Conservation (phyloP, 2,329 filamentous ascomycete species). For the Monilinia aucupariae region DNA sequence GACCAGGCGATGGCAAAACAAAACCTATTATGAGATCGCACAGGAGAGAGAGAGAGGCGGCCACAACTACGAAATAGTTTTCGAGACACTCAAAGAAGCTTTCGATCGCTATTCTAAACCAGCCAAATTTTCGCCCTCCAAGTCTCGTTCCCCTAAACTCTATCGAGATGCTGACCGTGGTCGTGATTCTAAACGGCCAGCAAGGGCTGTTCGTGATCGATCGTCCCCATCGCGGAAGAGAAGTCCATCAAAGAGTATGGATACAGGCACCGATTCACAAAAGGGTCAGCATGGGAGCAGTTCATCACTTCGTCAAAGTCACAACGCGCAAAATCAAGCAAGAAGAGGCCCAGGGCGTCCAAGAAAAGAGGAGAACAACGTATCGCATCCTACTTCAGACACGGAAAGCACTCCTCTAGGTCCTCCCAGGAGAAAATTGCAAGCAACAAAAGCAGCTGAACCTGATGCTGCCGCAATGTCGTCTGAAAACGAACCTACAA, state of each 20-base stretch:
- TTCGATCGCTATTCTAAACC: conserved; percentile 59
- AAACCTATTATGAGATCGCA: conserved; percentile 83
- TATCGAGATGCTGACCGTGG: conserved; percentile 36
- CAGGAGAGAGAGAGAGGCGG: conserved; percentile 63
- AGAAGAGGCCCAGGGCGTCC: conserved; percentile 47
- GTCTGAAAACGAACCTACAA: conserved; percentile 44
- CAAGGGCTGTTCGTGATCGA: conserved; percentile 25
- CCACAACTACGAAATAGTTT: conserved; percentile 85
- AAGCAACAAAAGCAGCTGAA: conserved; percentile 47
- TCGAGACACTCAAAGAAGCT: conserved; percentile 69
- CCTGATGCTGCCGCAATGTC: conserved; percentile 49
- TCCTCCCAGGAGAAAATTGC: conserved; percentile 44
- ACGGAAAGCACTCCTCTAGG: conserved; percentile 30
- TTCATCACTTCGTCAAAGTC: conserved; percentile 21
- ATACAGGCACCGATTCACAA: conserved; percentile 24
- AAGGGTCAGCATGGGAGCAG: conserved; percentile 22
- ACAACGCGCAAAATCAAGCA: conserved; percentile 22
- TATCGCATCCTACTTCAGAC: conserved; percentile 26
- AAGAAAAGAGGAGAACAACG: conserved; percentile 44
- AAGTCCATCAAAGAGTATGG: conserved; percentile 26
- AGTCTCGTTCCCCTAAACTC: conserved; percentile 46
- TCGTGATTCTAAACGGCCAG: conserved; percentile 25
- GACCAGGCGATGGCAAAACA: conserved; percentile 65
- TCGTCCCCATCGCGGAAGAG: conserved; percentile 29
- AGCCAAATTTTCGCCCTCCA: conserved; percentile 43